These are phyloP conservation scores for Pythium brassicae DNA, from an alignment of 352 stramenopile genomes.

Conservation along the genomic window DNA sequence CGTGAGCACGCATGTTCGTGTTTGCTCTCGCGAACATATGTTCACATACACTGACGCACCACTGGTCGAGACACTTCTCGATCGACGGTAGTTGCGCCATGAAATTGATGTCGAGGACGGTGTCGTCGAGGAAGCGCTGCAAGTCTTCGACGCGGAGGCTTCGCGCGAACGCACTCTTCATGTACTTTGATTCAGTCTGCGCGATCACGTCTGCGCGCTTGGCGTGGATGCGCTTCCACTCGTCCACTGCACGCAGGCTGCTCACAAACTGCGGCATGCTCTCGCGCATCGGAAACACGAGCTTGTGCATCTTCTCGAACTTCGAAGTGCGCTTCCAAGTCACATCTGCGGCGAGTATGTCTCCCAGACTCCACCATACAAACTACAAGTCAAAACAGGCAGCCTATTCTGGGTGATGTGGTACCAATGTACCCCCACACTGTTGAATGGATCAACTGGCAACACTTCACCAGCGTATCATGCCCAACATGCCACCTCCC, in stretches of 20 bases:
- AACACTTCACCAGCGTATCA: no score
- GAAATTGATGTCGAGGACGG: constrained; percentile 74
- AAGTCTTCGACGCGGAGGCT: constrained; percentile 64
- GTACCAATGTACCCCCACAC: no score
- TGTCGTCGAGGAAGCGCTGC: constrained; percentile 67
- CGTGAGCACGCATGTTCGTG: background rate
- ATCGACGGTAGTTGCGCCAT: constrained; percentile 83
- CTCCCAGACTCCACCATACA: no score
- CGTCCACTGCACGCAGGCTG: constrained; percentile 55
- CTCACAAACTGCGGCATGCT: constrained; percentile 83
- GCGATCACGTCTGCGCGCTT: constrained; percentile 49
- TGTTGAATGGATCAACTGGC: no score
- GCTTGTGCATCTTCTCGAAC: constrained; percentile 25
- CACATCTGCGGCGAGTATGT: no score
- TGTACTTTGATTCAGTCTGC: constrained; percentile 59
- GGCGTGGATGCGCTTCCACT: constrained; percentile 65
- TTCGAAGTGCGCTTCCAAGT: no score
- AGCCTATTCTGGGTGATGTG: no score
- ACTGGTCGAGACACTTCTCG: constrained; percentile 69
- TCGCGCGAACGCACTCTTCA: constrained; percentile 68
- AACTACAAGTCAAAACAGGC: no score
- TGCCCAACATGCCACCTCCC: no score
- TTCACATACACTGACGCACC: constrained; percentile 20
- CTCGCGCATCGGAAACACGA: constrained; percentile 62
- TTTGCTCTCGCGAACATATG: background rate